Evolutionary conservation across 2,329 filamentous ascomycete genomes (phyloP), one percentile per base, ranked within the genome.

Genomic region (Cladosporium oxysporum): DNA sequence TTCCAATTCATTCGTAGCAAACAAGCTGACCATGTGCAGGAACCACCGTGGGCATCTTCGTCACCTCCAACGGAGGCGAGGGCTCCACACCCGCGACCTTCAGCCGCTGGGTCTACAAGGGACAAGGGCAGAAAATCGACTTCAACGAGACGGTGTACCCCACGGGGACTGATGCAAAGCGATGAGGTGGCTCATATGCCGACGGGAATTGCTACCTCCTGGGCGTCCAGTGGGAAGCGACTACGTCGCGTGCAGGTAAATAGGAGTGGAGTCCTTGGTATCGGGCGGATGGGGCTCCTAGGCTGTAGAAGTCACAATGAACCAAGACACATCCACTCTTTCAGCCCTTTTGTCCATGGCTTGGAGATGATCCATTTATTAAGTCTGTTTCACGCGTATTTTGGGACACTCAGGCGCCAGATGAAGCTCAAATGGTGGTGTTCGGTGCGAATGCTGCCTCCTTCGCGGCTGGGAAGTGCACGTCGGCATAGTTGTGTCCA

Each of bases 121-220:
- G 63, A 2, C 63, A 65, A 21, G 63, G 63, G n/a, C 63, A 65
- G 57, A 65, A 60, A 47, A 65, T 65, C 28, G 55, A 65, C 16
- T 59, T 59, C 44, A 53, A 65, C 44, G 55, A 65, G 57, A 65
- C 58, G 11, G 57, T 65, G 60, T 52, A 52, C 49, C 49, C 49
- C 49, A 29, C 49, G 12, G 49, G 49, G 26, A 28, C 49, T 29
- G 49, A 52, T 29, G 28, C 49, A 12, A 52, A 29, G 26, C 49
- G 49, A 52, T 52, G 49, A 52, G 49, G 49, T 28, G 23, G 49
- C n/a, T 21, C 49, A 29, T 28, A 28, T 52, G 49, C 28, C 49
- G 49, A 21, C 41, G 28, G 49, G 23, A 8, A 26, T 2, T 52
- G 49, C 23, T 52, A 12, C 23, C 23, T 26, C 23, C 23, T 26